Evolutionary conservation across 176 grass and related monocot species (phyloP), one percentile per base, ranked within the genome.

Genomic region (Ensete glaucum): DNA sequence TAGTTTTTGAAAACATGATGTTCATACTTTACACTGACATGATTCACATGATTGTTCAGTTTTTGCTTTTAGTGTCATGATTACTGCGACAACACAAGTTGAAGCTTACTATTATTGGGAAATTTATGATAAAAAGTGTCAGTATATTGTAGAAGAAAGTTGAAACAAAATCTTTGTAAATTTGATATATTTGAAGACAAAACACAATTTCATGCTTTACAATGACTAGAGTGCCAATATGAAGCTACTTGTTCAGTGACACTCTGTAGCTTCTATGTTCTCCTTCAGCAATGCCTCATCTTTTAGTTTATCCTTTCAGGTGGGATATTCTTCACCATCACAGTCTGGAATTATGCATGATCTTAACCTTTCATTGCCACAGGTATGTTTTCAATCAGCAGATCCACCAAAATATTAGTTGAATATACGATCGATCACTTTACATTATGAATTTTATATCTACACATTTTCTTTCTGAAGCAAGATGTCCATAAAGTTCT

Each of bases 291-390:
- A 50, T 53, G 22, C 16, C 51, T 19, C 52, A 54, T 78, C 9
- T 56, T 25, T 20, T 68, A 8, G 2, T n/a, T 63, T 53, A 51
- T 73, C 23, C 34, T 52, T 80, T 52, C 11, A 96, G 92, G 82
- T 96, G n/a, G 88, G 92, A 50, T 96, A 96, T 79, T 96, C 92
- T 9, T 96, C 92, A 8, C 92, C 89, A 43, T 79, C 84, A 69
- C 88, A 96, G 63, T 71, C 72, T 64, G 92, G 86, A 15, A 96
- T 96, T 74, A 96, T 91, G 86, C 70, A 24, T 49, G 92, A 91
- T 63, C 92, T 96, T 68, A 54, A 73, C 72, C 86, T 96, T 34
- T 87, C 92, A 7, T 72, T 96, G 73, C 76, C 92, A 1, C 76
- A 96, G 89, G 92, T 96, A 65, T 57, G 53, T 43, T 20, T 53